Evolutionary conservation across 495 filamentous ascomycete genomes (phyloP), one percentile per base, ranked within the genome.

Genomic region (Penicillium robsamsonii): DNA sequence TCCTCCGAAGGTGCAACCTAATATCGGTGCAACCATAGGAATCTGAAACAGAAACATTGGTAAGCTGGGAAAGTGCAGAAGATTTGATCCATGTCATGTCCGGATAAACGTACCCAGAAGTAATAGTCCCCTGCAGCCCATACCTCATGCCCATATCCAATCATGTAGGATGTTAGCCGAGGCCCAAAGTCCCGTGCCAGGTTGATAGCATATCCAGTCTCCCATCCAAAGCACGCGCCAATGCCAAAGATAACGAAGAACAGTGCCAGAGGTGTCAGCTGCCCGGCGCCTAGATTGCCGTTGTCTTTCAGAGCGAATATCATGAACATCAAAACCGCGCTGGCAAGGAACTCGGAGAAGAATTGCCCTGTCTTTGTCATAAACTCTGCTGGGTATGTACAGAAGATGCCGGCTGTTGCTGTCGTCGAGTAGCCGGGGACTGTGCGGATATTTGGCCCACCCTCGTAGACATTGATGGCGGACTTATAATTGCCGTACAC

Each of bases 151-250:
- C 85, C 85, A 65, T 88, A 87, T 5, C 85, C 86, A 27, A 88
- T 55, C 59, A 79, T 72, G 60, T 83, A 88, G 4, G 78, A 75
- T 35, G 85, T 76, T 24, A 88, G 66, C n/a, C 86, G 64, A 0
- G 86, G 85, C 0, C 86, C 85, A 70, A 88, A 87, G 53, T 89
- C 86, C 47, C 86, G 65, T 2, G 85, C 86, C 20, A 84, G 67
- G 60, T 88, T 88, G 35, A 88, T 85, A 5, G 86, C 84, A 67
- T 86, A 88, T 2, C 84, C 85, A 5, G 85, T 88, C 63, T 88
- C 83, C 79, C 81, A 87, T 29, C 86, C 86, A 68, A 86, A 87
- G 61, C 84, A 86, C 43, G 83, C 81, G 17, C 84, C 85, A 22
- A 88, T 78, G 3, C 84, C 84, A 63, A 85, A 86, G 40, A 88